Conservation (phyloP, 106 monocot species). For the Apostasia shenzhenica region DNA sequence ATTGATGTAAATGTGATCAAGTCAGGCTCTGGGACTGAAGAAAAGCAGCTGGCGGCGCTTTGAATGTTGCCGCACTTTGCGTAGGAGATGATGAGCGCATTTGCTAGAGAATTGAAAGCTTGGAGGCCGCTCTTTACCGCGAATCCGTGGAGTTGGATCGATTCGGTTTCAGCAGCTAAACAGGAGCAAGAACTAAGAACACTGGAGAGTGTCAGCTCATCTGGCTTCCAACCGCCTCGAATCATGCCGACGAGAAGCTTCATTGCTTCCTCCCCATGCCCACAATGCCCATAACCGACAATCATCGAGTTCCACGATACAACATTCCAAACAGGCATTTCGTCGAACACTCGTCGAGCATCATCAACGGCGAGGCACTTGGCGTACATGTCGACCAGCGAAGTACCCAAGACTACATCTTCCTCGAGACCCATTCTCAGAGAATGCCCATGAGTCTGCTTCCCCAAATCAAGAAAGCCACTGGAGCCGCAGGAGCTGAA, state of each 20-base stretch:
- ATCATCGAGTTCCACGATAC: conserved; percentile 66
- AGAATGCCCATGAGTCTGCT: conserved; percentile 30
- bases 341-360: conserved; percentile 37
- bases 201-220: conserved; percentile 48
- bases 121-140: conserved; percentile 27
- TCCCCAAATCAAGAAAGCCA: conserved; percentile 4
- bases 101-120: conserved; percentile 27
- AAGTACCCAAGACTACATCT: conserved; percentile 46
- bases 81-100: conserved; percentile 56
- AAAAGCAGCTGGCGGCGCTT: conserved; percentile 22
- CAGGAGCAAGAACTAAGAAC: conserved; percentile 49
- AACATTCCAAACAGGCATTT: conserved; percentile 14
- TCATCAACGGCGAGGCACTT: conserved; percentile 26
- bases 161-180: conserved; percentile 22
- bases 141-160: conserved; percentile 33
- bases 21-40: conserved; percentile 30
- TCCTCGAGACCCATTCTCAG: conserved; percentile 20
- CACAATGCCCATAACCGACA: conserved; percentile 27
- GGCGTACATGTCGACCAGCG: conserved; percentile 53
- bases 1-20: conserved; percentile 52
- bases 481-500: conserved; percentile 17
- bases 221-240: conserved; percentile 26
- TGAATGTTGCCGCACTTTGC: conserved; percentile 37
- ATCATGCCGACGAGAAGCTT: conserved; percentile 31
- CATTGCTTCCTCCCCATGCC: conserved; percentile 30